Base-by-base conservation (phyloP, 1,139 yeast species). In the Wickerhamomyces sp. region DNA sequence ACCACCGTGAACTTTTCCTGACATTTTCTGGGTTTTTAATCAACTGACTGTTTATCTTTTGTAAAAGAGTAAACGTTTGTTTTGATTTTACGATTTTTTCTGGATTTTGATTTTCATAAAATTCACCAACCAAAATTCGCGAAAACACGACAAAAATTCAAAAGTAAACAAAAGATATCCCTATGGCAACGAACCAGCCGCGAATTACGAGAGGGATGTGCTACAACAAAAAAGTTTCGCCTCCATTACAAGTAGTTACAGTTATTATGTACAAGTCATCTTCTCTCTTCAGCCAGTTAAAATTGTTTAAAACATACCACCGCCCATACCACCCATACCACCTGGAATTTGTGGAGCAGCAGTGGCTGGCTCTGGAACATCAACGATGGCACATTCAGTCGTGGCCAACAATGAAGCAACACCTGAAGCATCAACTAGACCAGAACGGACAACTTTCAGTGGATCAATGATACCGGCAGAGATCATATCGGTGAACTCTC, bases 391-490 rank as follows among this genome's bases (percentile, higher is more conserved):
- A 66, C 96, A 93, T 70, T 91, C 99, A 46, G 98, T 91, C 39
- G 98, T 93, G 50, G 97, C 98, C 64, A 91, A 77, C 62, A 91
- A 75, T 20, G 97, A 88, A 36, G 99, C 98, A 50, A 91, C 98
- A 70, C 97, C 96, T 38, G 95, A 76, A 42, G 99, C 99, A 57
- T 91, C 98, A 39, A 88, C 91, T 57, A 91, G 75, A 51, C 98
- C 98, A 53, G 88, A 83, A 72, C 94, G 87, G 48, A 93, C 98
- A 57, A 93, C 98, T 78, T 91, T 93, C 78, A 91, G 88, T 50
- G 99, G 99, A 67, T 91, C 99, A 59, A 89, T 88, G 66, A 91
- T 91, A 75, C 99, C 99, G 42, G 95, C 80, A 48, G 91, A 85
- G 57, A 91, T 81, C 96, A 91, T 88, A 63, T 91, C 96, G 47